Percentiles rank a stretch among this genome's conserved stretches.
phyloP scores from a whole-genome alignment of 257 asterid species.

The Solanum pimpinellifolium region DNA sequence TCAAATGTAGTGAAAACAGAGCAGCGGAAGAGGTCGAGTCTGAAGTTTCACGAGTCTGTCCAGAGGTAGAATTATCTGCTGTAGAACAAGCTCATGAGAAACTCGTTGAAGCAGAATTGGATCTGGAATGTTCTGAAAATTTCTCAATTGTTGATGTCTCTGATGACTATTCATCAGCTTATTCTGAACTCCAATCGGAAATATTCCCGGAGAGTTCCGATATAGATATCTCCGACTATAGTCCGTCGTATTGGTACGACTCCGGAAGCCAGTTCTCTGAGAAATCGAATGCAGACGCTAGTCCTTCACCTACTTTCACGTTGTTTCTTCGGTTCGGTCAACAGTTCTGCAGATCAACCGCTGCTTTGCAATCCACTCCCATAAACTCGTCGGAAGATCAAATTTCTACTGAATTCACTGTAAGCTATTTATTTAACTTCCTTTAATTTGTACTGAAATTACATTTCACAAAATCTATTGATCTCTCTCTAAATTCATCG shows the following conservation, averaged over 20 bases:
- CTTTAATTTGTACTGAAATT: not conserved
- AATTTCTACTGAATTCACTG: slow-evolving; percentile 29
- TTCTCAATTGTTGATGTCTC: slow-evolving; percentile 26
- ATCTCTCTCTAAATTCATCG: not conserved
- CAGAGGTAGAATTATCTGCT: slow-evolving; percentile 2
- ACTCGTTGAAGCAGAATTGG: slow-evolving; percentile 19
- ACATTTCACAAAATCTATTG: not conserved
- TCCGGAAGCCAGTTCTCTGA: slow-evolving; percentile 94
- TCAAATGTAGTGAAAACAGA: not conserved
- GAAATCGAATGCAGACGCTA: slow-evolving; percentile 40
- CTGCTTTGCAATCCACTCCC: not conserved
- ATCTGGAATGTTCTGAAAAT: slow-evolving; percentile 74
- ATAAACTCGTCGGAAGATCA: slow-evolving; percentile 2
- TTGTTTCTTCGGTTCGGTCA: slow-evolving; percentile 51
- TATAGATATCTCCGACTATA: slow-evolving; percentile 43
- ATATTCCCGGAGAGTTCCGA: slow-evolving; percentile 32
- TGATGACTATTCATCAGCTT: slow-evolving; percentile 29
- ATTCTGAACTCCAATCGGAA: slow-evolving; percentile 26
- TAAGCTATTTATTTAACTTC: slow-evolving; percentile 17
- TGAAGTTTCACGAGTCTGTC: slow-evolving; percentile 7
- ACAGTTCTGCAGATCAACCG: slow-evolving; percentile 51
- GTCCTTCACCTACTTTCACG: slow-evolving; percentile 54
- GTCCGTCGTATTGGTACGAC: slow-evolving; percentile 50
- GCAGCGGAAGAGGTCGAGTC: not conserved
- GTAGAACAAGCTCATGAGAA: not conserved